A percentile compares a stretch with the other conserved stretches of the same genome.
These are phyloP conservation scores for Monosiga brevicollis DNA, from an alignment of 78 protist species.

Conservation along the genomic window DNA sequence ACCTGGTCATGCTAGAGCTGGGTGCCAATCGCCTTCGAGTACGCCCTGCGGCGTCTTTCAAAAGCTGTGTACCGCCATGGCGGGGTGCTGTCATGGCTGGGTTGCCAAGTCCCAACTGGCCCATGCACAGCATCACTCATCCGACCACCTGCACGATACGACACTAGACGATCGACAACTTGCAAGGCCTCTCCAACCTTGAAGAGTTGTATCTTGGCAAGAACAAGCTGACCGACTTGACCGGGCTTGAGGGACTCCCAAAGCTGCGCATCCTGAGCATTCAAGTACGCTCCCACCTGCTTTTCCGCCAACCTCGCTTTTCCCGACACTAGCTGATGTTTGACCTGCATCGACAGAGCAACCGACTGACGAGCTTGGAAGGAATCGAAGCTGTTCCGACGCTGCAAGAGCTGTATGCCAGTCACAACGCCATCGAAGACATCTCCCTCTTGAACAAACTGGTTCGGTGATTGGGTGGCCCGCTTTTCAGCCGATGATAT, in stretches of 20 bases:
- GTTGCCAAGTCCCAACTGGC: no score
- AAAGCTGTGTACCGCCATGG: no score
- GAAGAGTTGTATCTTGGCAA: neutral
- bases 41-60: no score
- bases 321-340: neutral
- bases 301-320: neutral
- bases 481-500: no score
- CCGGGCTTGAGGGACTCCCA: neutral
- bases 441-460: neutral
- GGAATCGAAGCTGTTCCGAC: neutral
- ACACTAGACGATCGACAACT: neutral
- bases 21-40: slow-evolving; percentile 1
- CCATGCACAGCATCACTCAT: no score
- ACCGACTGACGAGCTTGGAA: neutral
- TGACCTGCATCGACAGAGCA: neutral
- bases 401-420: neutral
- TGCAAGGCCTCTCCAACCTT: neutral
- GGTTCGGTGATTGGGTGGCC: no score
- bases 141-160: neutral
- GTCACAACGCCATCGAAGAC: neutral
- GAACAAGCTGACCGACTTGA: neutral
- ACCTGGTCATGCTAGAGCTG: slow-evolving; percentile 2
- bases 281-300: neutral
- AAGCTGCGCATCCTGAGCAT: neutral
- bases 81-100: no score